Base-by-base conservation (phyloP, 495 filamentous ascomycete genomes). In the Neurospora sp. region DNA sequence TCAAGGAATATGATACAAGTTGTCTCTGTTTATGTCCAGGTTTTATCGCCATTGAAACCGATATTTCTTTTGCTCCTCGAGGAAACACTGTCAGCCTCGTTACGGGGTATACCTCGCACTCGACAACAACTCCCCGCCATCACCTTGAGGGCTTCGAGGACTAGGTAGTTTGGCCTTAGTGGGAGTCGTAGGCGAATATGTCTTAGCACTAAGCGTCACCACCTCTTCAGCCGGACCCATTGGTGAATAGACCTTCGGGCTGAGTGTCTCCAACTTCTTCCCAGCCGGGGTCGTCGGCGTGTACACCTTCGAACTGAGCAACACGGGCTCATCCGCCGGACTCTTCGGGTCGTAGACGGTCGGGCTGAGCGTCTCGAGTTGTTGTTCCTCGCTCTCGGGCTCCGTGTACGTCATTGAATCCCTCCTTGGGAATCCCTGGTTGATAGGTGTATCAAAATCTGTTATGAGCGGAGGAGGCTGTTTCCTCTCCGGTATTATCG, bases 121-220 rank as follows among this genome's bases (percentile, higher is more conserved):
- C 46, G 69, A 31, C 27, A 72, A 38, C 46, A 74, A 72, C 39
- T 70, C 70, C 48, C 23, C 31, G 12, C 27, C 31, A 44, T 42
- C 35, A 62, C 3, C 12, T 5, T 3, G 27, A 12, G 71, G 71
- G 71, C 54, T 39, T 39, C 41, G 11, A 42, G 84, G 83, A 46
- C 84, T 85, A 8, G 84, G 81, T 0, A 84, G 75, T 73, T 81
- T 86, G 27, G 76, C 73, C 69, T 81, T 85, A 31, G 77, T 83
- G 3, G 83, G 83, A 23, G 80, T 85, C 1, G 76, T 74, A 6
- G 83, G 84, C 46, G 76, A 77, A 73, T 86, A 86, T 39, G 85
- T 79, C 12, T 77, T 81, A 0, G 85, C 81, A 38, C 77, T 84
- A 14, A 86, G 78, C 0, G 80, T 85, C 18, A 76, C 75, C 20